phyloP scores from a whole-genome alignment of 345 rosid genomes.

The Populus alba region DNA sequence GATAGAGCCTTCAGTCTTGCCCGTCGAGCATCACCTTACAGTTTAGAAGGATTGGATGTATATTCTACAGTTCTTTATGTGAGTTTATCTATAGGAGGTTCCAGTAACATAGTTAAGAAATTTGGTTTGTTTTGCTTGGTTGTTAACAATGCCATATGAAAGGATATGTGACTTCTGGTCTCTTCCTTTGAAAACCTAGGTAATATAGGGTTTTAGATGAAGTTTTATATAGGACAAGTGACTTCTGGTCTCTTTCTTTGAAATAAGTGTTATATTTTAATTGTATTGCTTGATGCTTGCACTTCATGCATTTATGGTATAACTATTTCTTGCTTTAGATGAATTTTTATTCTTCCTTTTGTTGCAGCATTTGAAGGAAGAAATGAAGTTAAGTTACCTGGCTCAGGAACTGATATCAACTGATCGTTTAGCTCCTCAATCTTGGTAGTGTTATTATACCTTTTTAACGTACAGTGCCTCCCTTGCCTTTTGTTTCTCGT shows the following conservation, averaged over 20 bases:
- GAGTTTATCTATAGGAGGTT: constrained; percentile 35
- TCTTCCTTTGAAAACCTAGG: background rate
- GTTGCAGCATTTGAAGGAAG: constrained; percentile 96
- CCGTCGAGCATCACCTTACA: constrained; percentile 73
- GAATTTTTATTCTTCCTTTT: constrained; percentile 8
- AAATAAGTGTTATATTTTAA: background rate
- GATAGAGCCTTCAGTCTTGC: constrained; percentile 80
- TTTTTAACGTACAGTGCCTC: constrained; percentile 8
- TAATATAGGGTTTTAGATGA: background rate
- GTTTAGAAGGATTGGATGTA: constrained; percentile 93
- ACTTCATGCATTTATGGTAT: background rate
- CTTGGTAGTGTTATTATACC: constrained; percentile 56
- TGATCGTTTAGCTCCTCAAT: constrained; percentile 94
- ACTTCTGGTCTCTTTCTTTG: too few species aligned
- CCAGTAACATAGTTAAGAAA: background rate
- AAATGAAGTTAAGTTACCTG: constrained; percentile 92
- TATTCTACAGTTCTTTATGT: constrained; percentile 95
- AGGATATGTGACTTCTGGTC: background rate
- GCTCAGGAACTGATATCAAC: constrained; percentile 88
- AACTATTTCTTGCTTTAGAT: constrained; percentile 2
- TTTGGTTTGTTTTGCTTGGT: background rate
- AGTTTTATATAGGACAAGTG: too few species aligned
- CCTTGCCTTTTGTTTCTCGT: background rate
- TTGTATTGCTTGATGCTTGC: background rate
- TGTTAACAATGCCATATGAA: background rate